Evolutionary conservation across 2,329 filamentous ascomycete species (phyloP).

Genomic region (Seiridium unicorne): DNA sequence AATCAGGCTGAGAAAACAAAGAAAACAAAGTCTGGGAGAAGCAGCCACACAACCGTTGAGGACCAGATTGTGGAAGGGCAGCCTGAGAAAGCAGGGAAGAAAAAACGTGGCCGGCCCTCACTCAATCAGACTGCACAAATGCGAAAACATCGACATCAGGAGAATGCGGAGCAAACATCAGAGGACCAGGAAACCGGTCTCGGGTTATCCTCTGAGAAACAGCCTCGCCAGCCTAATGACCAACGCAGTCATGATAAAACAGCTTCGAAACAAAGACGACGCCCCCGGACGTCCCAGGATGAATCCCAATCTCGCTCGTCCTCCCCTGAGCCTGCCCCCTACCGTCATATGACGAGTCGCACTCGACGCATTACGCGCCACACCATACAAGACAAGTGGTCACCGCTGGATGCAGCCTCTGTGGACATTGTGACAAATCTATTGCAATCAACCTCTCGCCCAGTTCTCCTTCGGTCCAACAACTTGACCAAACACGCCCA

Average conservation of each 20-base stretch:
- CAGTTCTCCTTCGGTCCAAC: constrained; percentile 57
- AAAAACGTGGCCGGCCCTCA: constrained; percentile 12
- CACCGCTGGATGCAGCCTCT: constrained; percentile 51
- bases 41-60: background rate
- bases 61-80: background rate
- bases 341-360: constrained; percentile 50
- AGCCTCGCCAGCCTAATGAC: too few relatives aligned
- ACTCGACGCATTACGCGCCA: constrained; percentile 57
- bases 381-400: constrained; percentile 69
- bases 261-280: background rate
- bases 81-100: background rate
- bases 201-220: background rate
- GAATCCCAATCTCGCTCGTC: constrained; percentile 20
- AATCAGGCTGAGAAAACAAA: background rate
- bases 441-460: constrained; percentile 57
- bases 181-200: background rate
- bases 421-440: constrained; percentile 55
- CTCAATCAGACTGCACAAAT: constrained; percentile 10
- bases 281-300: constrained; percentile 5
- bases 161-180: background rate
- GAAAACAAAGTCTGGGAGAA: background rate
- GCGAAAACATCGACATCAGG: constrained; percentile 6
- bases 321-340: constrained; percentile 28
- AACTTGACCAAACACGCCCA: constrained; percentile 48
- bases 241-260: background rate